Evolutionary conservation across 208 protist genomes (phyloP).

Genomic region (Lotmaria passim): DNA sequence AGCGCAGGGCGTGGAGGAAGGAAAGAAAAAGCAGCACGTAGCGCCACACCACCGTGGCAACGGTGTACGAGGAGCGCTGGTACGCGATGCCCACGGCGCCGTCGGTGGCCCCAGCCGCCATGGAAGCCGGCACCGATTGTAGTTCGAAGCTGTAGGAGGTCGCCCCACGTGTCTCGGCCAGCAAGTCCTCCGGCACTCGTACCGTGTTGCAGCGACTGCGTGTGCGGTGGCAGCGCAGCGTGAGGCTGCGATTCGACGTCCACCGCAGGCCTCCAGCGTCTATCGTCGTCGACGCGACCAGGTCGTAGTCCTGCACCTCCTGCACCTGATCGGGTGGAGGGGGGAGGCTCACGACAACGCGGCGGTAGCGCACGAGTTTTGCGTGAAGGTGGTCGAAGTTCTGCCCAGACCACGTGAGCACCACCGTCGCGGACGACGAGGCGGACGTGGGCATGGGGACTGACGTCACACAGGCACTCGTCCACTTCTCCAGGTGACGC

Average conservation of each 20-base stretch:
- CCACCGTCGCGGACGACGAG: not conserved
- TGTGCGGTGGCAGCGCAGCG: slow-evolving; percentile 29
- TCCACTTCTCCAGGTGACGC: slow-evolving; percentile 37
- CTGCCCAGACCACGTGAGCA: slow-evolving; percentile 45
- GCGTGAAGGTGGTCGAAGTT: slow-evolving; percentile 26
- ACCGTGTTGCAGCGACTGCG: slow-evolving; percentile 33
- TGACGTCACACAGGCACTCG: slow-evolving; percentile 24
- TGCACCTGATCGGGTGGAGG: slow-evolving; percentile 17
- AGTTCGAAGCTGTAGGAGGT: slow-evolving; percentile 16
- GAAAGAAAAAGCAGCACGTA: slow-evolving; percentile 74
- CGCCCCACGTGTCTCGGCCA: not conserved
- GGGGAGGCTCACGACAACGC: slow-evolving; percentile 51
- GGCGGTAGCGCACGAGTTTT: slow-evolving; percentile 43
- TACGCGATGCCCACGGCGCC: slow-evolving; percentile 62
- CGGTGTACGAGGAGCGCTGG: slow-evolving; percentile 60
- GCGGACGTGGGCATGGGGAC: not conserved
- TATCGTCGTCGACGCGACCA: slow-evolving; percentile 22
- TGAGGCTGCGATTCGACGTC: slow-evolving; percentile 13
- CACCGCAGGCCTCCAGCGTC: not conserved
- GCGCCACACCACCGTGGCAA: slow-evolving; percentile 65
- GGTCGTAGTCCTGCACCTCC: slow-evolving; percentile 10
- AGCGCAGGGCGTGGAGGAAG: slow-evolving; percentile 66
- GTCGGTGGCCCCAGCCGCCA: slow-evolving; percentile 23
- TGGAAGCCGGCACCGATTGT: slow-evolving; percentile 4
- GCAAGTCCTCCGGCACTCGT: slow-evolving; percentile 40